phyloP scores from a whole-genome alignment of 352 stramenopile species.

The Aphanomyces cochlioides region DNA sequence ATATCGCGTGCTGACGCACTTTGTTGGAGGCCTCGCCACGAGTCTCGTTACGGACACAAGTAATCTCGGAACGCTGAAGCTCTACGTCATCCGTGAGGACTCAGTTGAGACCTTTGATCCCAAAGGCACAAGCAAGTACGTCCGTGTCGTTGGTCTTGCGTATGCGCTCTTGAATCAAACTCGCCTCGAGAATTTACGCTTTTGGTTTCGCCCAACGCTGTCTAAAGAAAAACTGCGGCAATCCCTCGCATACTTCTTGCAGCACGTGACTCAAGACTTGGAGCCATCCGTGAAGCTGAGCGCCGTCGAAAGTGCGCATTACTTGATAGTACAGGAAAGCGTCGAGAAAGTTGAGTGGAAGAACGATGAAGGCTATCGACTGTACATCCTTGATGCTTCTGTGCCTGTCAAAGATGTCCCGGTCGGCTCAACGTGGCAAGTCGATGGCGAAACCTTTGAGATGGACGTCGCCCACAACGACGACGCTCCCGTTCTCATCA shows the following conservation, averaged over 20 bases:
- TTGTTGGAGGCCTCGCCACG: too few relatives aligned
- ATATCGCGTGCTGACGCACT: too few relatives aligned
- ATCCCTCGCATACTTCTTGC: neutral
- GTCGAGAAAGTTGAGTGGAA: conserved; percentile 1
- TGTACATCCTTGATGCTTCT: conserved; percentile 3
- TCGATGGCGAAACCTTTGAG: conserved; percentile 7
- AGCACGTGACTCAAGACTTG: neutral
- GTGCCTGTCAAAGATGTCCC: neutral
- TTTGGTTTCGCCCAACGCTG: too few relatives aligned
- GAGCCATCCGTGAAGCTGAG: neutral
- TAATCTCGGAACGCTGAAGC: too few relatives aligned
- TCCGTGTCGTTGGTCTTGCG: too few relatives aligned
- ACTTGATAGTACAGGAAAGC: conserved; percentile 3
- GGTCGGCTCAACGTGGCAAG: neutral
- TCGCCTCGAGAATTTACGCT: too few relatives aligned
- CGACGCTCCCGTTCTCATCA: conserved; percentile 14
- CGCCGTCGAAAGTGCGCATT: neutral
- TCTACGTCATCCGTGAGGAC: too few relatives aligned
- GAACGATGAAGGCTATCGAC: neutral
- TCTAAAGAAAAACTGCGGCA: too few relatives aligned
- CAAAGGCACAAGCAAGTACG: too few relatives aligned
- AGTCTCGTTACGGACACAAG: too few relatives aligned
- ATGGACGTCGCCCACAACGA: neutral
- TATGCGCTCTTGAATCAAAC: too few relatives aligned
- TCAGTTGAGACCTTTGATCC: too few relatives aligned